Evolutionary conservation across 2,329 filamentous ascomycete genomes (phyloP), one percentile per base, ranked within the genome.

Genomic region (Diaporthe sp.): DNA sequence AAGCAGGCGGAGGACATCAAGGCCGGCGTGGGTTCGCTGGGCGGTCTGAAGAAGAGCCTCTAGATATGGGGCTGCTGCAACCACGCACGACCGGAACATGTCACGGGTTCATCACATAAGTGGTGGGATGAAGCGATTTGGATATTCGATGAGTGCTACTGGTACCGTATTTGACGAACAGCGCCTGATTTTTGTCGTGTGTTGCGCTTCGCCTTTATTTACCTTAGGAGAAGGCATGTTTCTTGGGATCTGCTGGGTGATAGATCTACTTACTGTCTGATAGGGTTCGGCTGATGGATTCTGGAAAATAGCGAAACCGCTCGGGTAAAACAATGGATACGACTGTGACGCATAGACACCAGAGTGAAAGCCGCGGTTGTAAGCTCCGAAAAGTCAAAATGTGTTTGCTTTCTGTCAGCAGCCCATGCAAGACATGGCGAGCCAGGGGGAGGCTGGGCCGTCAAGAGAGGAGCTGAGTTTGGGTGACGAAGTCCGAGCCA

Each of bases 1-100:
- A 73, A 84, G 76, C 81, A 84, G 67, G 83, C 83, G 40, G 75
- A 77, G 4, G 79, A 82, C 7, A 78, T 84, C 38, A 77, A 78
- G 77, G 77, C 79, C 61, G 79, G 80, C 25, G 38, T 81, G 28
- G 80, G 80, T 25, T 76, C 77, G 22, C 60, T 82, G 47, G 80
- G 80, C n/a, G 78, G 78, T 8, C 73, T 82, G 72, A 82, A 82
- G 79, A 82, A 82, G 77, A 75, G 78, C 68, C 71, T 80, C 33
- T 82, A 75, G 50, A 45, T 25, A 13, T 19, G 8, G 35, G 60
- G 30, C 38, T 25, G 42, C 30, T 70, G 61, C 45, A 47, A 54
- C 33, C 58, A 33, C 33, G 57, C 70, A 30, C n/a, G 28, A 42
- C 25, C 19, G 68, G 28, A 71, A 47, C 40, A 54, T 54, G 58